phyloP scores from a whole-genome alignment of 768 basidiomycete species.

The Naganishia randhawae region DNA sequence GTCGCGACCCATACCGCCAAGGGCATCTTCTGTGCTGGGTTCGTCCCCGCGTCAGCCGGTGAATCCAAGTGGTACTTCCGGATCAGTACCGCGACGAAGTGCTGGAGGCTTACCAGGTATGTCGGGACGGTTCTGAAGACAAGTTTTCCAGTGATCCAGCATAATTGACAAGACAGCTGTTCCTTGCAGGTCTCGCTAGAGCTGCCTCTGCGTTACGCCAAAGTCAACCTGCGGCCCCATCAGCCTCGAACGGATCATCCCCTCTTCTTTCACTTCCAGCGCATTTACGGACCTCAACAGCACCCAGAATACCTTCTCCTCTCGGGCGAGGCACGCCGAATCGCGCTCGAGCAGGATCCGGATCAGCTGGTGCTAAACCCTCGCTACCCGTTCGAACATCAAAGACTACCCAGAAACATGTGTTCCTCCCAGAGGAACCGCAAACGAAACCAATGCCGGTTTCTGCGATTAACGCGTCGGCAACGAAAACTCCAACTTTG shows the following conservation, averaged over 20 bases:
- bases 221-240: constrained; percentile 28
- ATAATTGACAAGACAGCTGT: neutral
- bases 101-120: constrained; percentile 47
- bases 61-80: constrained; percentile 33
- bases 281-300: constrained; percentile 42
- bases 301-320: constrained; percentile 46
- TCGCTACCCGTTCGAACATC: constrained; percentile 61
- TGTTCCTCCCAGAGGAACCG: constrained; percentile 81
- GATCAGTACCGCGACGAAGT: constrained; percentile 38
- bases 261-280: constrained; percentile 40
- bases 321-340: constrained; percentile 47
- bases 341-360: constrained; percentile 22
- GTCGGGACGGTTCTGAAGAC: neutral
- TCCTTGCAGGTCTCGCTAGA: constrained; percentile 40
- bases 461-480: constrained; percentile 15
- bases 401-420: constrained; percentile 86
- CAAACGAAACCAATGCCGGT: constrained; percentile 69
- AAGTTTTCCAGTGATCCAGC: too few relatives aligned
- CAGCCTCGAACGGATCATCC: constrained; percentile 27
- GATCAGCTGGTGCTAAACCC: constrained; percentile 35
- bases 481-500: neutral
- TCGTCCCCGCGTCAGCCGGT: constrained; percentile 30
- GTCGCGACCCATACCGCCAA: constrained; percentile 41
- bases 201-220: constrained; percentile 48
- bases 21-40: constrained; percentile 33